Base-by-base conservation (phyloP, 345 rosid genomes). In the Populus davidiana region DNA sequence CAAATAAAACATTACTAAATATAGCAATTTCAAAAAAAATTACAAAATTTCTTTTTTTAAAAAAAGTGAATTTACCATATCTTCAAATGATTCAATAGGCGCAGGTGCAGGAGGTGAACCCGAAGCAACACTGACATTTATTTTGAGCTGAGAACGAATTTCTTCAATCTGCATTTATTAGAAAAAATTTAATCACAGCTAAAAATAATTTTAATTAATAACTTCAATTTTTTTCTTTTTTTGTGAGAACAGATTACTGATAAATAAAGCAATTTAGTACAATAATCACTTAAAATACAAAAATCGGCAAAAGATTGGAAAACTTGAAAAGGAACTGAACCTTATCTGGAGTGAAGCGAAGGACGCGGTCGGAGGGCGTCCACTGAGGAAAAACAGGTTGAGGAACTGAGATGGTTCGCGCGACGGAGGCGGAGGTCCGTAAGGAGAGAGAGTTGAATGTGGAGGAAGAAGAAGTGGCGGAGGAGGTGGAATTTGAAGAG, bases 321-420 rank as follows among this genome's bases (percentile, higher is more conserved):
- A n/a, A 18, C 20, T 13, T 23, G 12, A 29, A 12, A 13, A 4
- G 17, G 35, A 23, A 12, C 3, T 12, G 27, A 20, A 82, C 87
- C 82, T 79, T 83, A 18, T 71, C 69, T 17, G 80, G 67, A 17
- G 29, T 71, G 75, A 85, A 70, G 80, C 87, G 83, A 67, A 82
- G 83, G 38, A 85, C 83, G 81, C 87, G 87, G 65, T 85, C 83
- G 43, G 87, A 79, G 39, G 87, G 87, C 18, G 52, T 82, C 87
- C 87, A 85, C 61, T n/a, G 66, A 50, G 77, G 71, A 41, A 69
- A 74, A 49, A 85, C 83, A 25, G 83, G 77, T 17, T 82, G 78
- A 18, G 85, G 83, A 13, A 75, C 44, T 31, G 81, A 33, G 64
- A 69, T 73, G 41, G 79, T 39, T 70, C 82, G 61, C 49, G 66